Evolutionary conservation across 2,329 filamentous ascomycete species (phyloP).

Genomic region (Daldinia eschscholtzii): DNA sequence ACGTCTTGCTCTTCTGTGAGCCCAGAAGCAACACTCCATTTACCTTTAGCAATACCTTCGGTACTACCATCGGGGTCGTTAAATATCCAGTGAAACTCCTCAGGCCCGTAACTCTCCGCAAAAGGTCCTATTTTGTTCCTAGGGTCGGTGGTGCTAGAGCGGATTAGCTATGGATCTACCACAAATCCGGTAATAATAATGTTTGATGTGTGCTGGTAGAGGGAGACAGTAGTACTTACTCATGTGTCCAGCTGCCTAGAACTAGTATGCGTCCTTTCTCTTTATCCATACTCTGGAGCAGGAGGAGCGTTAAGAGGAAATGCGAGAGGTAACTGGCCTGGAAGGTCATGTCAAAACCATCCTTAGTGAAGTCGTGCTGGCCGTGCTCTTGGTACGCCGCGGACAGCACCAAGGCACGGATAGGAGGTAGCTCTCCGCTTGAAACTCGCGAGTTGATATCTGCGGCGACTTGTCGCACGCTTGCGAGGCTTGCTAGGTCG

Average conservation of each 20-base stretch:
- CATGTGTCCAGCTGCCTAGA: constrained; percentile 51
- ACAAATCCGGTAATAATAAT: not conserved
- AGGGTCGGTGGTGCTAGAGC: constrained; percentile 26
- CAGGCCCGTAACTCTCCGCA: constrained; percentile 11
- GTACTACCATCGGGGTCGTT: constrained; percentile 31
- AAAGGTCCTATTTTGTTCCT: constrained; percentile 36
- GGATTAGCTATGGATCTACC: not conserved
- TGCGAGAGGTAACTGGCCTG: constrained; percentile 52
- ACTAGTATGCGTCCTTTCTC: constrained; percentile 51
- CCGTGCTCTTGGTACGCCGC: constrained; percentile 46
- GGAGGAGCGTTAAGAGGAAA: constrained; percentile 52
- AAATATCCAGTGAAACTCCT: constrained; percentile 40
- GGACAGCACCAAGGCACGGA: constrained; percentile 48
- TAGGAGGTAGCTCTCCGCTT: constrained; percentile 46
- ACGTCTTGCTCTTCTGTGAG: constrained; percentile 22
- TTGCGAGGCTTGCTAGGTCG: constrained; percentile 40
- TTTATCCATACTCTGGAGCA: constrained; percentile 53
- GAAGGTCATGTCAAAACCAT: constrained; percentile 54
- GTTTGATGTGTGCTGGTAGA: no score
- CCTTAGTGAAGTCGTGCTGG: constrained; percentile 49
- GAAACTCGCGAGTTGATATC: constrained; percentile 42
- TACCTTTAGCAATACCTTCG: constrained; percentile 40
- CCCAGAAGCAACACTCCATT: constrained; percentile 36
- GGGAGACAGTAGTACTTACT: constrained; percentile 43
- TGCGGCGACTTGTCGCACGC: constrained; percentile 37